Percentiles rank a stretch among this genome's conserved stretches.
Evolutionary conservation across 768 basidiomycete species (phyloP).

Genomic region (Steccherinum ochraceum): DNA sequence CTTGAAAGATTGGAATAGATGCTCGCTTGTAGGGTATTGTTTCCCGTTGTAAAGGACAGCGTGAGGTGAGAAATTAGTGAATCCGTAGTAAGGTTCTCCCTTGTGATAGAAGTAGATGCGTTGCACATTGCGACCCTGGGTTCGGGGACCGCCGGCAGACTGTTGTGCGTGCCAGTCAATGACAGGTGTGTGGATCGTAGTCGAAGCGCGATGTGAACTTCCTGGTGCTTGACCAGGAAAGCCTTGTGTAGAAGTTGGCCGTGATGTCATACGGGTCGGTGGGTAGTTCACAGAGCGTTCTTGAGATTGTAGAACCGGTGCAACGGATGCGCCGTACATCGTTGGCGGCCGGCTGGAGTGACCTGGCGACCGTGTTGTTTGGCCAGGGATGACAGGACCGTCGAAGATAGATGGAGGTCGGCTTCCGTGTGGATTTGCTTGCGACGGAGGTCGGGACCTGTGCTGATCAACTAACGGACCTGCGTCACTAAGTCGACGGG

Average conservation of each 20-base stretch:
- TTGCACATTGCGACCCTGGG: not conserved
- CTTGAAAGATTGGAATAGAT: constrained; percentile 69
- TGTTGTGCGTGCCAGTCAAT: constrained; percentile 3
- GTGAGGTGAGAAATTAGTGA: constrained; percentile 70
- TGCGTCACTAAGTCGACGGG: not conserved
- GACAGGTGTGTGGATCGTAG: not conserved
- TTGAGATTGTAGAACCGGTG: not conserved
- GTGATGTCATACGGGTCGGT: not conserved
- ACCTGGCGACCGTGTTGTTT: not conserved
- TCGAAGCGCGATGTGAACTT: not conserved
- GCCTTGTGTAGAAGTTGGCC: not conserved
- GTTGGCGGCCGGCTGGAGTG: not conserved
- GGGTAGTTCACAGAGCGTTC: not conserved
- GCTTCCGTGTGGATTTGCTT: not conserved
- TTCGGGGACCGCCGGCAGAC: too few relatives aligned
- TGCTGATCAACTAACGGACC: not conserved
- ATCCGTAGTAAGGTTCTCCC: constrained; percentile 57
- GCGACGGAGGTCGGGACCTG: not conserved
- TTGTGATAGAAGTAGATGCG: constrained; percentile 59
- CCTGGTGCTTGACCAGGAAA: not conserved
- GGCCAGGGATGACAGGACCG: not conserved
- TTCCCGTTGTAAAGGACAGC: constrained; percentile 55
- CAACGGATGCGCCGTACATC: not conserved
- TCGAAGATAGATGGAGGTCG: not conserved
- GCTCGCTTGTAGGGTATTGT: constrained; percentile 69